Base-by-base conservation (phyloP, 345 rosid species). In the Nephelium lappaceum region DNA sequence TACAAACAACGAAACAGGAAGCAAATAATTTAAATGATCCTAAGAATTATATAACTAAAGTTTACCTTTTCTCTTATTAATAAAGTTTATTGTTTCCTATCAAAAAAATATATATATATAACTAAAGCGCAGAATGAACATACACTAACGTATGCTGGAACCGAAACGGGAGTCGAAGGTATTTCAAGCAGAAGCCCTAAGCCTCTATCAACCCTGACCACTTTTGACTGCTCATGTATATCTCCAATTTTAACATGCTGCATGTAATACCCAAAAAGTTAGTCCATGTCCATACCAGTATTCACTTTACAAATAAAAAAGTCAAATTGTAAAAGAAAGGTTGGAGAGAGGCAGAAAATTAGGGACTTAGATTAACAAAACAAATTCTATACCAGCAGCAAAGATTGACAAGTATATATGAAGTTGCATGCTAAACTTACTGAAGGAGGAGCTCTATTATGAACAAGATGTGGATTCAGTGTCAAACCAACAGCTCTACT, bases 401-500 rank as follows among this genome's bases (percentile, higher is more conserved):
- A n/a, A 41, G 27, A 63, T 27, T 62, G 57, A 64, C 4, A 14
- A 72, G 39, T 3, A 75, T 61, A 51, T 38, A 4, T 12, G 18
- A 47, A 62, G 18, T 51, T 31, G 62, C 77, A 27, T 11, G 79
- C 19, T 19, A 14, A 39, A 78, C 97, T 86, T 90, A 96, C 99
- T 81, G 82, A 72, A 69, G 93, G 91, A 76, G 98, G 98, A 81
- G 92, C 88, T 77, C 80, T 88, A 81, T 94, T 91, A 67, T 84
- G 90, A 83, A 94, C 82, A 84, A 96, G 95, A 85, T 91, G 85
- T 11, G 90, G 95, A 85, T 93, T 96, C 82, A 96, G 80, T 53
- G 99, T 94, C 93, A 96, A 89, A 79, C 97, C 97, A 73, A 96
- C 84, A 75, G 99, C 99, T 85, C 99, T 91, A 75, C 95, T 89